Evolutionary conservation across 2,329 filamentous ascomycete genomes (phyloP), one percentile per base, ranked within the genome.

Genomic region (Hysterium pulicare): DNA sequence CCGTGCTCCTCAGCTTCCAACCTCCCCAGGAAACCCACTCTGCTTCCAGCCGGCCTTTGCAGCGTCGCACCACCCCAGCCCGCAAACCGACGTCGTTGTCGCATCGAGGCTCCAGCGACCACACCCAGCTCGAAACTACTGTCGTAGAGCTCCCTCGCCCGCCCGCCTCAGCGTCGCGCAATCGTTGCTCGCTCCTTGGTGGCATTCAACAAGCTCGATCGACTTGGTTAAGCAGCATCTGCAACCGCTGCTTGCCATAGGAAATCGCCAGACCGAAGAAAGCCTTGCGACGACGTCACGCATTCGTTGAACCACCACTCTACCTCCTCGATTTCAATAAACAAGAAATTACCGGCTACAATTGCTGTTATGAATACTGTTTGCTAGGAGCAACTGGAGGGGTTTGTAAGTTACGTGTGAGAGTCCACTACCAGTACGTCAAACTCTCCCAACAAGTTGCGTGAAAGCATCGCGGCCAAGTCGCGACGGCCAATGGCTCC

Each of bases 361-460:
- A 38, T 28, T 46, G 35, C 42, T 47, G 47, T 43, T 41, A 50
- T 51, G 50, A 49, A n/a, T 37, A 31, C 31, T 34, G 38, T 41
- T 37, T 41, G 38, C 44, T 47, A 37, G 9, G 13, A 24, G 15
- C 17, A 3, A 16, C 31, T n/a, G 37, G 37, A 39, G 37, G 37
- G 26, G 24, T 10, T 20, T 31, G 24, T n/a, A n/a, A n/a, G n/a
- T n/a, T n/a, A n/a, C n/a, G n/a, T n/a, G n/a, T n/a, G n/a, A n/a
- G n/a, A n/a, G n/a, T n/a, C n/a, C n/a, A n/a, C n/a, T n/a, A n/a
- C n/a, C n/a, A n/a, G n/a, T n/a, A n/a, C n/a, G n/a, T n/a, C n/a
- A n/a, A n/a, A 23, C 3, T 20, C 42, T 34, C 40, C 46, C 47
- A 42, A 45, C 50, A 53, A 59, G 54, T 55, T 59, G 44, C 45